Conservation (phyloP, 2,329 filamentous ascomycete species). For the Penicillium sp. region DNA sequence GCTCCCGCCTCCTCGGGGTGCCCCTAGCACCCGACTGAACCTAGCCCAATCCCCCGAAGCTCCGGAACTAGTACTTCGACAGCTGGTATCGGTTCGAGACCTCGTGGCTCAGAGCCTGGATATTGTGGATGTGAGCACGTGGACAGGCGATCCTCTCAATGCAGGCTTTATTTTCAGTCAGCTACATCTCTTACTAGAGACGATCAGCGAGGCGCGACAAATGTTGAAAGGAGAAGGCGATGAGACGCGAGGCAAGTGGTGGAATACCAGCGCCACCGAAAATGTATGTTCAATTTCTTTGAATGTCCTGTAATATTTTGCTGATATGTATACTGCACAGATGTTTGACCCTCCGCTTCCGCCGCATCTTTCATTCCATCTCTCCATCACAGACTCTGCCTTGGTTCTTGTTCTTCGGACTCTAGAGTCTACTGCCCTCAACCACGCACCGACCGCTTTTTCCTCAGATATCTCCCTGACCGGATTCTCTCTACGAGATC, state of each 20-base stretch:
- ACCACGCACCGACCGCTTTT: slow-evolving; percentile 62
- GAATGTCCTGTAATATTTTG: slow-evolving; percentile 2
- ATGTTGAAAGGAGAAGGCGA: slow-evolving; percentile 56
- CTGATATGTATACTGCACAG: slow-evolving; percentile 24
- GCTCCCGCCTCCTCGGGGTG: slow-evolving; percentile 51
- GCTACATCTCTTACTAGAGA: slow-evolving; percentile 58
- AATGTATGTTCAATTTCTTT: slow-evolving; percentile 49
- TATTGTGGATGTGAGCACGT: slow-evolving; percentile 73
- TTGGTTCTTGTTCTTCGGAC: slow-evolving; percentile 68
- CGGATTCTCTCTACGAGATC: slow-evolving; percentile 58
- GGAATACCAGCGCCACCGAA: slow-evolving; percentile 54
- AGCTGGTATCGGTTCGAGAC: slow-evolving; percentile 69
- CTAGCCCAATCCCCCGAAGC: slow-evolving; percentile 54
- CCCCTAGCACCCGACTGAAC: slow-evolving; percentile 50
- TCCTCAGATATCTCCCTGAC: slow-evolving; percentile 63
- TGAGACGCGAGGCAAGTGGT: slow-evolving; percentile 53
- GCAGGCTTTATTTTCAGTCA: slow-evolving; percentile 58
- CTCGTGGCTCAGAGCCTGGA: slow-evolving; percentile 80
- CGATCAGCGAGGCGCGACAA: slow-evolving; percentile 59
- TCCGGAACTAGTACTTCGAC: slow-evolving; percentile 61
- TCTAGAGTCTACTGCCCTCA: slow-evolving; percentile 61
- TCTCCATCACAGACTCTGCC: slow-evolving; percentile 66
- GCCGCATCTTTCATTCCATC: slow-evolving; percentile 67
- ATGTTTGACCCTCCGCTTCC: slow-evolving; percentile 63
- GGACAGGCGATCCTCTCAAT: slow-evolving; percentile 64